Conservation (phyloP, 805 yeast genomes). For the Sugiyamaella qingdaonensis region DNA sequence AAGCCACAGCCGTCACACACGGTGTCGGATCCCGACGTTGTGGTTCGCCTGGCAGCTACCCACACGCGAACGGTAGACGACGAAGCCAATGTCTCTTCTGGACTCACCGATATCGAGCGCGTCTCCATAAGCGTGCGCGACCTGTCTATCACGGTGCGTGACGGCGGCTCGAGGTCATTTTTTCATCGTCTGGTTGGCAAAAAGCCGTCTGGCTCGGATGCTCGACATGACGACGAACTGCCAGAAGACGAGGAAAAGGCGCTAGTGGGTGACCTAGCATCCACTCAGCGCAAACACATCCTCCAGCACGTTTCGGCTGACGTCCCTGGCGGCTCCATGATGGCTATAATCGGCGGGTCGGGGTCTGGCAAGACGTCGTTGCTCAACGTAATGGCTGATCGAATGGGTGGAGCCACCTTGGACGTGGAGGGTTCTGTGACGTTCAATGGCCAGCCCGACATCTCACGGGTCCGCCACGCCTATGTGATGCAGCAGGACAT, state of each 20-base stretch:
- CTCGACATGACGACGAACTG: background rate
- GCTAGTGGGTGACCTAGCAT: background rate
- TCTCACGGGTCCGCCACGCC: conserved; percentile 41
- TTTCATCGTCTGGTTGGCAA: background rate
- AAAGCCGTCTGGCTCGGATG: background rate
- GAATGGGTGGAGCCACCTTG: conserved; percentile 27
- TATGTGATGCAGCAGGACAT: conserved; percentile 76
- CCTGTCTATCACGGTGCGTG: conserved; percentile 5
- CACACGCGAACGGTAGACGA: background rate
- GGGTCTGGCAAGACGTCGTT: conserved; percentile 86
- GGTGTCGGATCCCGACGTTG: background rate
- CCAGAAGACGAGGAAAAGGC: background rate
- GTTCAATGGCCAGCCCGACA: conserved; percentile 27
- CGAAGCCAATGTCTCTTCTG: background rate
- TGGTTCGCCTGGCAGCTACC: background rate
- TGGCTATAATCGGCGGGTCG: conserved; percentile 84
- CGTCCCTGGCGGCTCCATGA: conserved; percentile 44
- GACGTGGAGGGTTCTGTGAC: conserved; percentile 25
- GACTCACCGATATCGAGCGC: conserved; percentile 3
- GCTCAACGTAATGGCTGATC: conserved; percentile 45
- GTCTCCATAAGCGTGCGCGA: conserved; percentile 7
- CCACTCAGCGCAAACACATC: conserved; percentile 6
- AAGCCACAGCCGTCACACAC: background rate
- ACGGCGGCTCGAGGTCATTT: background rate
- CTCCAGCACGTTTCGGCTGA: conserved; percentile 8